These are phyloP conservation scores for Pythium scleroteichum DNA, from an alignment of 352 stramenopile genomes.

Conservation along the genomic window DNA sequence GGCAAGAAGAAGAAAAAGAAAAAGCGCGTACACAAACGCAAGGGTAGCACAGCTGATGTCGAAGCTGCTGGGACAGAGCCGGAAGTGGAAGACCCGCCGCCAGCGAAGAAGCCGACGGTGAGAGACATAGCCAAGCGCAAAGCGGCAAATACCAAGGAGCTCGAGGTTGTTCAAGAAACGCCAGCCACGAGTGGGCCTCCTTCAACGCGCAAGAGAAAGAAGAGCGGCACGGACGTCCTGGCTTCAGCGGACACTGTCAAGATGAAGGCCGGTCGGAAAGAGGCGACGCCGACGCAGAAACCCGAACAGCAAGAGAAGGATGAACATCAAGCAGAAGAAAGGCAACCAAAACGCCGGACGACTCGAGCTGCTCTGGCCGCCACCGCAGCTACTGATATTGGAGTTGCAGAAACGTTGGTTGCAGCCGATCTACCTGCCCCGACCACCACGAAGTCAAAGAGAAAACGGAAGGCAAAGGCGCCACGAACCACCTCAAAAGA, in stretches of 20 bases:
- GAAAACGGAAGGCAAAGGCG: constrained; percentile 28
- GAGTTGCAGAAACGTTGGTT: not conserved
- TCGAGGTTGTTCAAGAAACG: no score
- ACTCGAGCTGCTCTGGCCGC: constrained; percentile 9
- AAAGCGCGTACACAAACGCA: constrained; percentile 24
- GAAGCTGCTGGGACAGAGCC: not conserved
- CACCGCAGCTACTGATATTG: not conserved
- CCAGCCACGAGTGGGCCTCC: no score
- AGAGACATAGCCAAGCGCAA: no score
- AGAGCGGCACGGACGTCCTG: not conserved
- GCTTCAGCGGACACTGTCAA: no score
- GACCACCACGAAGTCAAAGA: constrained; percentile 28
- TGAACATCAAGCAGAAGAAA: not conserved
- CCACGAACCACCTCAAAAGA: not conserved
- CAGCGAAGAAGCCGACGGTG: not conserved
- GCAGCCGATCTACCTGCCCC: not conserved
- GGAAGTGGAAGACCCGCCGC: not conserved
- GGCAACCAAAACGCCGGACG: constrained; percentile 2
- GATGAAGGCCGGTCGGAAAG: not conserved
- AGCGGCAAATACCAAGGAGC: no score
- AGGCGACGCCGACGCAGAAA: not conserved
- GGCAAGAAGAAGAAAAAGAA: constrained; percentile 22
- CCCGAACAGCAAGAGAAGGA: constrained; percentile 4
- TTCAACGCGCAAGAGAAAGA: constrained; percentile 14
- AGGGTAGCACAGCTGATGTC: constrained; percentile 3